Evolutionary conservation across 179 eudicot genomes (phyloP), one percentile per base, ranked within the genome.

Genomic region (Carnegiea gigantea): DNA sequence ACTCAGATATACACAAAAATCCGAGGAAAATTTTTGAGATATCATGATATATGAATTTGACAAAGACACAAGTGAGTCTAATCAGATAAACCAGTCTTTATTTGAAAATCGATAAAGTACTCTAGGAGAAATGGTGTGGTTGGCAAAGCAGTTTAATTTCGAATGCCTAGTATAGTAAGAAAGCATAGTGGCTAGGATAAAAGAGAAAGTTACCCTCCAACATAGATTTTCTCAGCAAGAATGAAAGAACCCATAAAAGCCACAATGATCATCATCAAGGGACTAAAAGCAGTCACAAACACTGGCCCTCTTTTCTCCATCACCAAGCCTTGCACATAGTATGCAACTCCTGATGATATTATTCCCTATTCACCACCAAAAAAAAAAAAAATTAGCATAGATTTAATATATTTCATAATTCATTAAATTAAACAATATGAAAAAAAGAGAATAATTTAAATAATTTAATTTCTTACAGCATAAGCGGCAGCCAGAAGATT

Each of bases 401-500:
- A n/a, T 62, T 62, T 36, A 28, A 1, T 80, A 36, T 38, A 2
- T 75, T 72, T 38, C 36, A 40, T 44, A n/a, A 43, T 36, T 60
- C 4, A 49, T 26, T 7, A 75, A 51, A 15, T 33, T 5, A 76
- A 74, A 74, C 1, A n/a, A 21, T 21, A 4, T 33, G 36, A 33
- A 33, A 33, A 18, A 26, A 9, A 49, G 23, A 53, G 53, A 9
- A 44, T 51, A 68, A 11, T 5, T 28, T 59, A 14, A 43, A 62
- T 20, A 60, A 6, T n/a, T n/a, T 62, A 23, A 23, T n/a, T 84
- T 15, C 83, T 86, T 82, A 97, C 99, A 76, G 99, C 98, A 84
- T 97, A 97, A 82, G 99, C 98, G 80, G 99, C 99, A 80, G 99
- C 98, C 18, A 97, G 88, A 30, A 97, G 95, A 81, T 97, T 97